Conservation (phyloP, 208 protist genomes). For the Leishmania lainsoni region DNA sequence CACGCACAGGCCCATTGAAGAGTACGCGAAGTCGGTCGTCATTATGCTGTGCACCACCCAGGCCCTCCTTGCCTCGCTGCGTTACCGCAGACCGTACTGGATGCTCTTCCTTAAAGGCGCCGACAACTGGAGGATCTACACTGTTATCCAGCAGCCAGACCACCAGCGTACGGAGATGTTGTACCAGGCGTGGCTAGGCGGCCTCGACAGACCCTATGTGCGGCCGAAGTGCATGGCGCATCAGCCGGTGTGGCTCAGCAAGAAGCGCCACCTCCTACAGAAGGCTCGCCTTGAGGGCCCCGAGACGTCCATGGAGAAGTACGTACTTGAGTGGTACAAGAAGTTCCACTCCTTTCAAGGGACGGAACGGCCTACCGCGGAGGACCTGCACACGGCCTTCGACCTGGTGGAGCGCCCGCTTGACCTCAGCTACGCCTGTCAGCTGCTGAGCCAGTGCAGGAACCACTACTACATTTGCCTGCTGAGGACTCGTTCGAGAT, state of each 20-base stretch:
- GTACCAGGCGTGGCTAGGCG: constrained; percentile 92
- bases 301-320: constrained; percentile 87
- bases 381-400: constrained; percentile 90
- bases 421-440: constrained; percentile 90
- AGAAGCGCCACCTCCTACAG: constrained; percentile 86
- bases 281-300: constrained; percentile 84
- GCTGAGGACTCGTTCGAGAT: constrained; percentile 79
- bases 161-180: constrained; percentile 93
- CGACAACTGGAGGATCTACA: constrained; percentile 94
- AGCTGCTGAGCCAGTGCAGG: constrained; percentile 85
- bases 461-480: constrained; percentile 86
- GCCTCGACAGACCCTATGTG: constrained; percentile 88
- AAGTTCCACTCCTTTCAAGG: constrained; percentile 84
- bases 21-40: not conserved
- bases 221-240: constrained; percentile 91
- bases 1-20: constrained; percentile 1
- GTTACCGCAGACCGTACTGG: constrained; percentile 59
- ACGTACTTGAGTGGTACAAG: constrained; percentile 88
- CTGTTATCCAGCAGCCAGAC: constrained; percentile 89
- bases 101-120: constrained; percentile 91
- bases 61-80: constrained; percentile 48
- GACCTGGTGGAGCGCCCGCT: constrained; percentile 90
- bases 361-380: constrained; percentile 72
- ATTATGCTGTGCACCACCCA: constrained; percentile 40
- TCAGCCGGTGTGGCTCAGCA: constrained; percentile 88